Conservation (phyloP, 768 basidiomycete species). For the Phaffia australis region DNA sequence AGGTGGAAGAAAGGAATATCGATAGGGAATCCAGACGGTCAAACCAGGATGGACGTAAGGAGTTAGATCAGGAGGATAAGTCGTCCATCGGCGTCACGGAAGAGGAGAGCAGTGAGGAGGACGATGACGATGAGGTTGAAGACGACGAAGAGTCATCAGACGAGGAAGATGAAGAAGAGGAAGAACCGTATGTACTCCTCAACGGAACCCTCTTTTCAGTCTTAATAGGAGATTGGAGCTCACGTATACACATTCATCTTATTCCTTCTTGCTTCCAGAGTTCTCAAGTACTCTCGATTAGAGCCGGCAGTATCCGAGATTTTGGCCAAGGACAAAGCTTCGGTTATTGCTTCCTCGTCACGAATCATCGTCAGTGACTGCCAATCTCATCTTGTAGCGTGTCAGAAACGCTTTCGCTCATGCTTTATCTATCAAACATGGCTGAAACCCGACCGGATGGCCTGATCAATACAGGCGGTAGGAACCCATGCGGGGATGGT, state of each 20-base stretch:
- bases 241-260: not conserved
- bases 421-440: not conserved
- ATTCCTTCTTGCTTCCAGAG: conserved; percentile 26
- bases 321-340: conserved; percentile 79
- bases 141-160: conserved; percentile 27
- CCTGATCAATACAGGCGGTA: conserved; percentile 50
- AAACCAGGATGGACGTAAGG: conserved; percentile 7
- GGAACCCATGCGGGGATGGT: conserved; percentile 91
- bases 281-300: conserved; percentile 80
- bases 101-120: not conserved
- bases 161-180: conserved; percentile 43
- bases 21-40: not conserved
- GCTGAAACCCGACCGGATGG: not conserved
- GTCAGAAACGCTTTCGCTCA: not conserved
- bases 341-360: conserved; percentile 63
- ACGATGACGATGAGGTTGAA: conserved; percentile 27
- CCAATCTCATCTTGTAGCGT: not conserved
- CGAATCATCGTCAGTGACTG: conserved; percentile 54
- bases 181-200: conserved; percentile 52
- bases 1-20: not conserved
- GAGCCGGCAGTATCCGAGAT: conserved; percentile 61
- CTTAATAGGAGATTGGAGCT: not conserved
- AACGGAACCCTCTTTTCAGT: not conserved
- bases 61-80: conserved; percentile 12
- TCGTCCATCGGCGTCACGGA: conserved; percentile 8